Evolutionary conservation across 2,329 filamentous ascomycete genomes (phyloP), one percentile per base, ranked within the genome.

Genomic region (Ceratocystis diversiconidia): DNA sequence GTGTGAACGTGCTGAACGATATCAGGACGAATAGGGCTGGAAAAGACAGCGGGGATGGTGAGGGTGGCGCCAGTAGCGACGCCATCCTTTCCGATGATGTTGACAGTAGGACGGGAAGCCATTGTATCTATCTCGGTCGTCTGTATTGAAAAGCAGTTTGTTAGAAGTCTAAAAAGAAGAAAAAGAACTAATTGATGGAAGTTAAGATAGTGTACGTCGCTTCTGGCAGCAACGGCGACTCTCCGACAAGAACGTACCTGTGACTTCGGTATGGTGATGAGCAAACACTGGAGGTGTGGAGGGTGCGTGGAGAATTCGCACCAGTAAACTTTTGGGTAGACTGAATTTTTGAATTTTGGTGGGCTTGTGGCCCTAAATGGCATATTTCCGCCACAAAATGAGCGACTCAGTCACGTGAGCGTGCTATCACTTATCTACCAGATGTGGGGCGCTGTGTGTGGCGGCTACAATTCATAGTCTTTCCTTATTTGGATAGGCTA

Each of bases 1-100:
- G 90, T 95, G 88, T 99, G 94, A 75, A 97, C 88, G 80, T 92
- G 88, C 86, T 97, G 92, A 78, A 99, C 94, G 78, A 99, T 96
- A 82, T 99, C 94, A 76, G 92, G 89, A 79, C 94, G 92, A 85
- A 99, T 97, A 74, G 94, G 94, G 74, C 89, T 85, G 80, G 85
- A 86, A 89, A 99, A 99, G 82, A 99, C 92, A 80, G 90, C 86
- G 77, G 95, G 94, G 75, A 97, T 87, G 78, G 94, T 85, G 80
- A 92, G 86, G 77, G 92, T 92, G 79, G 88, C 85, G 78, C 89
- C 89, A 80, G 86, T 89, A 81, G 90, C 83, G 83, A 88, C 84
- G 83, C 94, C 94, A 87, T 96, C 92, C 81, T 90, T 91, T 81
- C 88, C 87, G 83, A 95, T 86, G 83, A 99, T 92, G 78, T 91